Conservation (phyloP, 148 eudicot genomes). For the Selenicereus undatus region DNA sequence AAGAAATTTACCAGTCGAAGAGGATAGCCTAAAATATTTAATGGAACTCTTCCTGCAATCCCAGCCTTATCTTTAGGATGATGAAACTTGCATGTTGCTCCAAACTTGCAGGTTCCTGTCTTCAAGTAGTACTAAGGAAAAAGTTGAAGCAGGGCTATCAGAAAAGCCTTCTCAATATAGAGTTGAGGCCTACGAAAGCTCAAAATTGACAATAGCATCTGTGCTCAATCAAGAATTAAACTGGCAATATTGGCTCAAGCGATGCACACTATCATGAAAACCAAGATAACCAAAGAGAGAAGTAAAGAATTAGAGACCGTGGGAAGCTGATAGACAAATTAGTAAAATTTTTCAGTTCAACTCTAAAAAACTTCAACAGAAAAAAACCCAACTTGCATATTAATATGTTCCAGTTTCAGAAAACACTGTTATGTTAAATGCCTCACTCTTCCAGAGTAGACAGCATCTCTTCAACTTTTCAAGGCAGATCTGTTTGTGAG, state of each 20-base stretch:
- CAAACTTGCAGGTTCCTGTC: slow-evolving; percentile 95
- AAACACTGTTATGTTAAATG: too few relatives aligned
- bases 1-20: slow-evolving; percentile 69
- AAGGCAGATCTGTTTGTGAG: neutral
- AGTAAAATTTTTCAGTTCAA: too few relatives aligned
- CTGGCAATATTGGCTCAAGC: neutral
- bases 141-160: slow-evolving; percentile 9
- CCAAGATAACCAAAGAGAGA: neutral
- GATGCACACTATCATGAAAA: neutral
- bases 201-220: neutral
- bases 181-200: neutral
- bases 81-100: slow-evolving; percentile 95
- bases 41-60: slow-evolving; percentile 73
- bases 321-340: too few relatives aligned
- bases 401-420: too few relatives aligned
- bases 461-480: neutral
- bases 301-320: too few relatives aligned
- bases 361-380: too few relatives aligned
- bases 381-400: too few relatives aligned
- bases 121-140: slow-evolving; percentile 73
- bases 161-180: neutral
- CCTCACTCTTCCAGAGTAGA: neutral
- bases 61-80: slow-evolving; percentile 96
- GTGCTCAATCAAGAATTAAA: neutral
- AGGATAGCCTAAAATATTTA: slow-evolving; percentile 88